Conservation (phyloP, 139 green algal species). For the Volvox reticuliferus region DNA sequence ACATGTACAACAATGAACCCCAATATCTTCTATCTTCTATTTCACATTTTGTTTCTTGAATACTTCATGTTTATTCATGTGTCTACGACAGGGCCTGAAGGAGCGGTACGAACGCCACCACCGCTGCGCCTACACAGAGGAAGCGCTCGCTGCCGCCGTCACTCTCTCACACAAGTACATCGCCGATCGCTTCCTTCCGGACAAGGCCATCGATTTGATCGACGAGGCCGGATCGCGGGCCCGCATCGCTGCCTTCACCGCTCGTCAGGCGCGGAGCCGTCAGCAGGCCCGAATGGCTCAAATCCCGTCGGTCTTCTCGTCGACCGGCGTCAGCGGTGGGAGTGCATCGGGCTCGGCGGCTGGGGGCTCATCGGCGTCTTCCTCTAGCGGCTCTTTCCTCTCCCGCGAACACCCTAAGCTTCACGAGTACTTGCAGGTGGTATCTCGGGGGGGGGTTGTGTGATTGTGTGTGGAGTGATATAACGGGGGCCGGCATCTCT, state of each 20-base stretch:
- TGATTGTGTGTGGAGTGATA: no score
- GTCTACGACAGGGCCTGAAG: constrained; percentile 55
- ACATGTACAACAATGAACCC: no score
- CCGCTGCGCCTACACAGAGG: constrained; percentile 73
- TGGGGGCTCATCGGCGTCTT: no score
- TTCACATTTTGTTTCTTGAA: no score
- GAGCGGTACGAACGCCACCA: constrained; percentile 94
- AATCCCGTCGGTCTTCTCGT: not conserved
- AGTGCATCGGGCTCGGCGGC: no score
- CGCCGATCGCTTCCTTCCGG: constrained; percentile 90
- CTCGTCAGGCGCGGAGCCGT: constrained; percentile 52
- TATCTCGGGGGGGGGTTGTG: not conserved
- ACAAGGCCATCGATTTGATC: constrained; percentile 99
- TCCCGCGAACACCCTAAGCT: constrained; percentile 33
- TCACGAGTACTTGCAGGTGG: constrained; percentile 66
- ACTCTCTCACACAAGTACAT: constrained; percentile 73
- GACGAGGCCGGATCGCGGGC: constrained; percentile 95
- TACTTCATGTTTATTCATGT: no score
- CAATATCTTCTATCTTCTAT: no score
- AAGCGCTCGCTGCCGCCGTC: constrained; percentile 72
- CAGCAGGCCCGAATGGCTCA: constrained; percentile 24
- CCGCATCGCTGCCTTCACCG: constrained; percentile 85
- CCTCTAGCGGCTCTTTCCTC: no score
- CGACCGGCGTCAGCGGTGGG: no score
- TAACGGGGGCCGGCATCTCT: no score